Evolutionary conservation across 83 land plant species (phyloP).

Genomic region (Diphasiastrum complanatum): DNA sequence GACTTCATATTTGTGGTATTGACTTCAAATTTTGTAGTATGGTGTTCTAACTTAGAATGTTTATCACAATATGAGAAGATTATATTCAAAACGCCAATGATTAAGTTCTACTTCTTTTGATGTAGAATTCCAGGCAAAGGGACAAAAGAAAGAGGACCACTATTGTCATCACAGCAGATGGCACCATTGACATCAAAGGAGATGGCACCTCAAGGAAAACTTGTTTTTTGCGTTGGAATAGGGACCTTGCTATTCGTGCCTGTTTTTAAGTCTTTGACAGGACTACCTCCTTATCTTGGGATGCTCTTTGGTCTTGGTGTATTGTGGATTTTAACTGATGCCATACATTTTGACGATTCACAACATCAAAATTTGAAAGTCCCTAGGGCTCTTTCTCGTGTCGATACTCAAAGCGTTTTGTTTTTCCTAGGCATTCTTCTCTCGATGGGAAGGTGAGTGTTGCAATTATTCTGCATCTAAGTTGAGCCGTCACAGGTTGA

Average conservation of each 20-base stretch:
- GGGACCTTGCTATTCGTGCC: constrained; percentile 95
- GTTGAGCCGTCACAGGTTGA: too few species aligned
- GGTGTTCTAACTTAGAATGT: too few species aligned
- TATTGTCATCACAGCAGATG: constrained; percentile 77
- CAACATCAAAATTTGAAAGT: constrained; percentile 82
- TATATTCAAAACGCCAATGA: too few species aligned
- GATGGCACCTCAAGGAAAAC: constrained; percentile 98
- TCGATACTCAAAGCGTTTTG: constrained; percentile 91
- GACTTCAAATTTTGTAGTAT: too few species aligned
- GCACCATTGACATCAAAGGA: too few species aligned
- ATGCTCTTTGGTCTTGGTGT: constrained; percentile 93
- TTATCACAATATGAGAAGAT: too few species aligned
- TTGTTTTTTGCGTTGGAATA: constrained; percentile 82
- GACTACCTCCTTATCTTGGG: constrained; percentile 94
- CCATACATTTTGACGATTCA: constrained; percentile 88
- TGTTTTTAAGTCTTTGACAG: constrained; percentile 81
- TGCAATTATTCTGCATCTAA: too few species aligned
- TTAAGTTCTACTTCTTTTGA: too few species aligned
- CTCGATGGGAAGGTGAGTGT: constrained; percentile 90
- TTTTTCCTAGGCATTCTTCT: constrained; percentile 97
- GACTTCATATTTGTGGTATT: too few species aligned
- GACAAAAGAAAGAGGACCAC: too few species aligned
- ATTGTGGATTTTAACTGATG: constrained; percentile 95
- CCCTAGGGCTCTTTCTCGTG: constrained; percentile 93
- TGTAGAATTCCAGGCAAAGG: too few species aligned